Conservation (phyloP, 75 land plant species). For the Pinus tabuliformis region DNA sequence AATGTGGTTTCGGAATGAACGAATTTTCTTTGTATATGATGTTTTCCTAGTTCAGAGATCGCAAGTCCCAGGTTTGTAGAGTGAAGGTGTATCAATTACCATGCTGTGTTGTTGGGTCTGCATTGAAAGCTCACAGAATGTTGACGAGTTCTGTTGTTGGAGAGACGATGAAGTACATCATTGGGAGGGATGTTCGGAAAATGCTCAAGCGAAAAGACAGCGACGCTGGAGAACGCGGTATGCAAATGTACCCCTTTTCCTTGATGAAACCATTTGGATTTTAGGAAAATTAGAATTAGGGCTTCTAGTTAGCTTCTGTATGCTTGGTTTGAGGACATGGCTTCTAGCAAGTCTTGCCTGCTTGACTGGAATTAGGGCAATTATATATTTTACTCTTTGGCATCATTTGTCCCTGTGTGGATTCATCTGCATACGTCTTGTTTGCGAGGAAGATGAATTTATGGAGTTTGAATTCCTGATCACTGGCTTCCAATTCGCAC, state of each 20-base stretch:
- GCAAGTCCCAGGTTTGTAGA: not conserved
- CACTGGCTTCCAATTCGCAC: too few species aligned
- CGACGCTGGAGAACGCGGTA: conserved; percentile 55
- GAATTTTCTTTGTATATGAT: not conserved
- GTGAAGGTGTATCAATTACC: not conserved
- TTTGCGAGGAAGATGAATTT: too few species aligned
- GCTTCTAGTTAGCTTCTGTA: too few species aligned
- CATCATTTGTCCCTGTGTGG: too few species aligned
- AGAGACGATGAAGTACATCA: conserved; percentile 24
- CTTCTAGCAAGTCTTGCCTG: too few species aligned
- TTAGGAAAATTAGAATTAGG: too few species aligned
- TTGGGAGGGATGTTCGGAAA: conserved; percentile 34
- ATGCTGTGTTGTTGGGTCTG: not conserved
- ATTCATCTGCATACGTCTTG: too few species aligned
- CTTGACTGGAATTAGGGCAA: too few species aligned
- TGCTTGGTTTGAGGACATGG: too few species aligned
- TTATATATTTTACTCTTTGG: too few species aligned
- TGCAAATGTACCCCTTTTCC: not conserved
- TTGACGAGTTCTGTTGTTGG: conserved; percentile 5
- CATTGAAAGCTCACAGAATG: conserved; percentile 1
- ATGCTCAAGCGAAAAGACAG: conserved; percentile 63
- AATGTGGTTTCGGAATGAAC: not conserved
- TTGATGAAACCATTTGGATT: too few species aligned
- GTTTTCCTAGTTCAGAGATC: not conserved
- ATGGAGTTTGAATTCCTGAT: too few species aligned